phyloP scores from a whole-genome alignment of 139 green algal genomes.

The Edaphochlamys debaryana region DNA sequence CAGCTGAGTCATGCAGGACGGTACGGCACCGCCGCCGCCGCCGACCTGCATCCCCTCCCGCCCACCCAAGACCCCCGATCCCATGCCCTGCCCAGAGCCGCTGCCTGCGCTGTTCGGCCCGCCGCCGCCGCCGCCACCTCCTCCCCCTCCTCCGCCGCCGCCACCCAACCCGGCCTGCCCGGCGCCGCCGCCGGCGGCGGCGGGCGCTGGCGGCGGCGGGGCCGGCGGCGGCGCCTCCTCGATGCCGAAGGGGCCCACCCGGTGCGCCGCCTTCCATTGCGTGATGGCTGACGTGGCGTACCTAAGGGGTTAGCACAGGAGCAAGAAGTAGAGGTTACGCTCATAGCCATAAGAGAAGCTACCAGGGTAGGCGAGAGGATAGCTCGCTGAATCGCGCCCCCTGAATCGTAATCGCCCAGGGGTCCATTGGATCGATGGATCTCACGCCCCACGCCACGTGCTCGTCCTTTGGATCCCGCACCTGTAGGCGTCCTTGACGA shows the following conservation, averaged over 20 bases:
- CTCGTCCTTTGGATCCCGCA: neutral
- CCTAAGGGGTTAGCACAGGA: neutral
- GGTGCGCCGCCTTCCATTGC: conserved; percentile 8
- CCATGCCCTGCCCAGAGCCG: neutral
- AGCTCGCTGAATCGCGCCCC: too few relatives aligned
- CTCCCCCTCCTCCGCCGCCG: neutral
- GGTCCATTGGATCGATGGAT: neutral
- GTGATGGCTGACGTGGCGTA: conserved; percentile 32
- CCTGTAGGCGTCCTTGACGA: conserved; percentile 73
- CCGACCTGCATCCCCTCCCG: neutral
- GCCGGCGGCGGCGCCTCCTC: conserved; percentile 4
- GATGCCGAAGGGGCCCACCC: conserved; percentile 15
- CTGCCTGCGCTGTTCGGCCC: neutral
- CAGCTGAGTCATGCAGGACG: conserved; percentile 72
- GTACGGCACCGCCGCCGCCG: conserved; percentile 20
- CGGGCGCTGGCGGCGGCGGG: neutral
- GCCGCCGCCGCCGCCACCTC: neutral
- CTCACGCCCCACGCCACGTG: neutral
- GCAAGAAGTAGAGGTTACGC: neutral
- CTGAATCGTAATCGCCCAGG: too few relatives aligned
- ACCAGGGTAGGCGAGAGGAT: too few relatives aligned
- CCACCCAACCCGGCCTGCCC: too few relatives aligned
- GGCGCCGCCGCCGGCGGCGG: neutral
- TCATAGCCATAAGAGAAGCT: neutral
- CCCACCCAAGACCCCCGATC: too few relatives aligned